phyloP scores from a whole-genome alignment of 352 stramenopile species.

The Globisporangium cederbergense region DNA sequence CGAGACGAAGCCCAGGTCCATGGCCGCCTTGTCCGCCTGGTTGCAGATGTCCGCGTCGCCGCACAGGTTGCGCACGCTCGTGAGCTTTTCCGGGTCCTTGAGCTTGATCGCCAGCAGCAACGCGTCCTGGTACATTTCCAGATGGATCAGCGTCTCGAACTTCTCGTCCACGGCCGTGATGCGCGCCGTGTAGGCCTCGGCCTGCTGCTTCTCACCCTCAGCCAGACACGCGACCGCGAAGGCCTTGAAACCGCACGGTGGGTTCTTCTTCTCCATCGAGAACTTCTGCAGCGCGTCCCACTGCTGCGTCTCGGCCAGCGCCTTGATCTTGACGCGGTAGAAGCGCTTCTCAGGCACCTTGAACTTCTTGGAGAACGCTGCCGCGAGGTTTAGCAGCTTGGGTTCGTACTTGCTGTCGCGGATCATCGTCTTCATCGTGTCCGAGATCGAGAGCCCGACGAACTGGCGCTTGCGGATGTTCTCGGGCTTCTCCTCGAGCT shows the following conservation, averaged over 20 bases:
- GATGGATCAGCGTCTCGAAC: slow-evolving; percentile 84
- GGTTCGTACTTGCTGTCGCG: slow-evolving; percentile 80
- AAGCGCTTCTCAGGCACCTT: slow-evolving; percentile 90
- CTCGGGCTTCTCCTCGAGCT: slow-evolving; percentile 78
- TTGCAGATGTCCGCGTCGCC: slow-evolving; percentile 70
- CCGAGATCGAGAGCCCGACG: slow-evolving; percentile 78
- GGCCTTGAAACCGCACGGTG: slow-evolving; percentile 80
- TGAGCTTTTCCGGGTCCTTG: slow-evolving; percentile 86
- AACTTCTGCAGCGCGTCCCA: slow-evolving; percentile 89
- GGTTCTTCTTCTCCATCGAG: slow-evolving; percentile 83
- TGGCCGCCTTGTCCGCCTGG: slow-evolving; percentile 75
- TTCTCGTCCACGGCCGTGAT: slow-evolving; percentile 84
- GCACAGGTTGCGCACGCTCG: slow-evolving; percentile 76
- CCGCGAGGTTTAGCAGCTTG: slow-evolving; percentile 66
- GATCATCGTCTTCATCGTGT: slow-evolving; percentile 83
- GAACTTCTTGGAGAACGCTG: slow-evolving; percentile 82
- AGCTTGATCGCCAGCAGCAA: slow-evolving; percentile 81
- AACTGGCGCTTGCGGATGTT: slow-evolving; percentile 80
- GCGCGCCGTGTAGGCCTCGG: slow-evolving; percentile 76
- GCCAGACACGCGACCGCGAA: slow-evolving; percentile 78
- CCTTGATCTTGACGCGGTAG: slow-evolving; percentile 90
- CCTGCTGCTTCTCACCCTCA: slow-evolving; percentile 75
- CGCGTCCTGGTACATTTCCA: slow-evolving; percentile 81
- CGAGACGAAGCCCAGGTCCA: slow-evolving; percentile 79
- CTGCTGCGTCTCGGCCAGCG: slow-evolving; percentile 76